Percentiles rank a stretch among this genome's conserved stretches.
These are phyloP conservation scores for Lodderomyces oxycetoniae DNA, from an alignment of 1,139 yeast genomes.

Conservation along the genomic window DNA sequence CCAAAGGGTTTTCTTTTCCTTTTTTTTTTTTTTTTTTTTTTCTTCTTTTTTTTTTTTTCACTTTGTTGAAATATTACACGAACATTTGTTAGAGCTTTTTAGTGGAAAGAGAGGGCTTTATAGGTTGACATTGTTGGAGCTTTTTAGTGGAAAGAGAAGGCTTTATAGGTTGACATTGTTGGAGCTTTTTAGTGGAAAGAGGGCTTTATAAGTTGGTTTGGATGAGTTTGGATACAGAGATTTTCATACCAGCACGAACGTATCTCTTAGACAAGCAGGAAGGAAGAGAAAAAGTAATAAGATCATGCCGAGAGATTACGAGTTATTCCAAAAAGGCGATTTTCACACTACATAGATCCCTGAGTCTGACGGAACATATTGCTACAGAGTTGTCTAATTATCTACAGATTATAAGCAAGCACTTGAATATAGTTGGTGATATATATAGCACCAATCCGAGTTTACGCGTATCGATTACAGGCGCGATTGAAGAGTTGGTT, in stretches of 20 bases:
- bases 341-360: slow-evolving; percentile 30
- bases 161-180: too few species aligned
- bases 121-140: too few species aligned
- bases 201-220: too few species aligned
- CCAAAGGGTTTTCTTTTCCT: too few species aligned
- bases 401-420: slow-evolving; percentile 15
- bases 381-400: slow-evolving; percentile 16
- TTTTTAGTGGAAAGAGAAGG: too few species aligned
- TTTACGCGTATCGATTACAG: slow-evolving; percentile 23
- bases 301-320: slow-evolving; percentile 34
- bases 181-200: too few species aligned
- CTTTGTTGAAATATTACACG: not conserved
- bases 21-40: too few species aligned
- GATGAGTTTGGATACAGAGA: slow-evolving; percentile 8
- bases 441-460: slow-evolving; percentile 15
- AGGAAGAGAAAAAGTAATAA: slow-evolving; percentile 32
- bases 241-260: slow-evolving; percentile 18
- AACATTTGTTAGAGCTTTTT: too few species aligned
- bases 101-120: too few species aligned
- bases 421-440: slow-evolving; percentile 13
- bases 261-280: slow-evolving; percentile 20
- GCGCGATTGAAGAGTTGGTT: slow-evolving; percentile 32
- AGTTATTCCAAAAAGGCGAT: slow-evolving; percentile 36
- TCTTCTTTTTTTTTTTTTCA: not conserved
- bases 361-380: slow-evolving; percentile 8